Conservation (phyloP, 805 yeast species). For the Clavispora fructus region DNA sequence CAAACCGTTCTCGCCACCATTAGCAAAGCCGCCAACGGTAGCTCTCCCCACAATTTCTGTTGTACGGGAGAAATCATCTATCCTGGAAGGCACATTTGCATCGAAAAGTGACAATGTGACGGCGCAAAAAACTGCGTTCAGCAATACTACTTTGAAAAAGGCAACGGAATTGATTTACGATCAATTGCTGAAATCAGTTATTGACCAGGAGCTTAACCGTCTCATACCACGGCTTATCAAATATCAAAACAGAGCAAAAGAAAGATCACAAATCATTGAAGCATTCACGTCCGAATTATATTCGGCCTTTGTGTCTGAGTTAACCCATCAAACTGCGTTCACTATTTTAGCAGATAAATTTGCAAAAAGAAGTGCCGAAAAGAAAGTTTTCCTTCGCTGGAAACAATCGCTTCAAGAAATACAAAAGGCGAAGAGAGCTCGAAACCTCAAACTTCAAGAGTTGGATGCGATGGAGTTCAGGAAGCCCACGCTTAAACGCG, state of each 20-base stretch:
- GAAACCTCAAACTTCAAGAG: conserved; percentile 31
- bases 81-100: not conserved
- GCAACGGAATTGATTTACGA: conserved; percentile 24
- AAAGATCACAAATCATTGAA: conserved; percentile 23
- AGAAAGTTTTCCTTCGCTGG: conserved; percentile 26
- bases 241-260: conserved; percentile 16
- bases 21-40: not conserved
- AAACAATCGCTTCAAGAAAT: conserved; percentile 17
- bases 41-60: not conserved
- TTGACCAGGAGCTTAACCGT: conserved; percentile 21
- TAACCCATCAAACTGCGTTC: conserved; percentile 38
- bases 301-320: conserved; percentile 57
- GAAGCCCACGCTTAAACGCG: conserved; percentile 17
- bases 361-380: conserved; percentile 27
- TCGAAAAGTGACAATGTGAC: not conserved
- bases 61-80: not conserved
- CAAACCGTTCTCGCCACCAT: not conserved
- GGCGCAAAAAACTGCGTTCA: not conserved
- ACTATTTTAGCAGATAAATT: conserved; percentile 43
- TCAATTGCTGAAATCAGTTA: conserved; percentile 16
- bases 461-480: conserved; percentile 22
- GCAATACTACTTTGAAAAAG: not conserved
- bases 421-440: conserved; percentile 19
- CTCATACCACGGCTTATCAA: conserved; percentile 23
- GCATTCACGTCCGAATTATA: conserved; percentile 48